phyloP scores from a whole-genome alignment of 108 stramenopile species.

The Nitzschia sp. region DNA sequence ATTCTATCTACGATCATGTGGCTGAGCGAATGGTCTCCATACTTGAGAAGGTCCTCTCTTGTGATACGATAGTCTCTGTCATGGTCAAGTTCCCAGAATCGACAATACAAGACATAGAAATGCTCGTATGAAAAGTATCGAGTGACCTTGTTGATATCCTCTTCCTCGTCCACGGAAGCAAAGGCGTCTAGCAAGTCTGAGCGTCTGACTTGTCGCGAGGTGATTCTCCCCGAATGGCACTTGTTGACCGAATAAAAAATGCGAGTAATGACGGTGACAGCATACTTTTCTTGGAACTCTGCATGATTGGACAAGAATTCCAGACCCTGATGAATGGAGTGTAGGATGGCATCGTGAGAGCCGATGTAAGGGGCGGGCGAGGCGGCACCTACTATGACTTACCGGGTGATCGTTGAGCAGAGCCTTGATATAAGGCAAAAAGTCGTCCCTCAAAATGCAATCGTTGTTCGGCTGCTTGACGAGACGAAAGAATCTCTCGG shows the following conservation, averaged over 20 bases:
- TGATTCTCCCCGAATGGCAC: slow-evolving; percentile 89
- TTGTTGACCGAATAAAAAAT: slow-evolving; percentile 93
- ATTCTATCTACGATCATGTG: slow-evolving; percentile 98
- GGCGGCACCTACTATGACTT: slow-evolving; percentile 23
- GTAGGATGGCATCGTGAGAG: not conserved
- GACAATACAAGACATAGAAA: slow-evolving; percentile 98
- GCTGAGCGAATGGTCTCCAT: slow-evolving; percentile 93
- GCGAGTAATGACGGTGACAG: slow-evolving; percentile 95
- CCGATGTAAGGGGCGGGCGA: no score
- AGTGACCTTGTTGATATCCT: slow-evolving; percentile 97
- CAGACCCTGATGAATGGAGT: slow-evolving; percentile 46
- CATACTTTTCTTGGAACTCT: slow-evolving; percentile 98
- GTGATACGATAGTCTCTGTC: slow-evolving; percentile 95
- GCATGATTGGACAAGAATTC: slow-evolving; percentile 92
- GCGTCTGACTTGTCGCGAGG: slow-evolving; percentile 86
- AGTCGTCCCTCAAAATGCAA: slow-evolving; percentile 89
- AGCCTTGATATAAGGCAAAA: slow-evolving; percentile 92
- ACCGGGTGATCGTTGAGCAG: slow-evolving; percentile 91
- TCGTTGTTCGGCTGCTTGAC: slow-evolving; percentile 78
- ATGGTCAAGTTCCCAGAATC: slow-evolving; percentile 98
- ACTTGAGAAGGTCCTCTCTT: slow-evolving; percentile 92
- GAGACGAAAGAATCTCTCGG: slow-evolving; percentile 92
- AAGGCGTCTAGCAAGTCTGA: slow-evolving; percentile 87
- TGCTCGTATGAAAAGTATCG: slow-evolving; percentile 95
- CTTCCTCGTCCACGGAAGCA: slow-evolving; percentile 90